A percentile compares a stretch with the other conserved stretches of the same genome.
These are phyloP conservation scores for Proteromonas lacertae DNA, from an alignment of 352 stramenopile species.

Conservation along the genomic window DNA sequence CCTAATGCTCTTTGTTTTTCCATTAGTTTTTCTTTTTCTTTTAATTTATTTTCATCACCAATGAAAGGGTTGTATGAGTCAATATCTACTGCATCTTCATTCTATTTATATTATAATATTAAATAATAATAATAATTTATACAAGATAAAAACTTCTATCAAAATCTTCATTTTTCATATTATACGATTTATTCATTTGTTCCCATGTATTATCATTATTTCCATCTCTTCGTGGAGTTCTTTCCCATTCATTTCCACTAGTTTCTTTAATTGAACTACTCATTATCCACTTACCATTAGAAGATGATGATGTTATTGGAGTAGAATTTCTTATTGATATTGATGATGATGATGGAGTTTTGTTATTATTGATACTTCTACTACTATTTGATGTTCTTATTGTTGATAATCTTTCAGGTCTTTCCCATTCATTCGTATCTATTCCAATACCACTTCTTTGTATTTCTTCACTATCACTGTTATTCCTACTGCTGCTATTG, in stretches of 20 bases:
- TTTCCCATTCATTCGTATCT: constrained; percentile 7
- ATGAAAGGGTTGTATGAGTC: constrained; percentile 23
- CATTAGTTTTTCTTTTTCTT: constrained; percentile 46
- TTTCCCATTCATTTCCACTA: too few species aligned
- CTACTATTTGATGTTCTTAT: background rate
- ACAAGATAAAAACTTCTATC: constrained; percentile 74
- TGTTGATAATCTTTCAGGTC: constrained; percentile 2
- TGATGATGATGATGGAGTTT: background rate
- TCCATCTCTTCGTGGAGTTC: background rate
- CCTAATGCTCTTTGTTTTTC: constrained; percentile 18
- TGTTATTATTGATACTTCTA: background rate
- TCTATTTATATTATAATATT: constrained; percentile 4
- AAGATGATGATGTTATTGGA: too few species aligned
- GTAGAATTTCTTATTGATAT: background rate
- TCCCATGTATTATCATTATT: constrained; percentile 1
- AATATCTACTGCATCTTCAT: constrained; percentile 19
- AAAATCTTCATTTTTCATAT: constrained; percentile 38
- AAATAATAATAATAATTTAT: constrained; percentile 19
- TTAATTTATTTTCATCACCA: constrained; percentile 50
- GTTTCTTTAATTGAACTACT: too few species aligned
- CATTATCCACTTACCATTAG: too few species aligned
- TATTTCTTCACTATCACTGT: background rate
- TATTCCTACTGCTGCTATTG: background rate
- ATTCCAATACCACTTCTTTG: constrained; percentile 7
- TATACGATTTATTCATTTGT: background rate